Percentiles rank a stretch among this genome's conserved stretches.
These are phyloP conservation scores for Globisporangium uncinulatum DNA, from an alignment of 352 stramenopile genomes.

Conservation along the genomic window DNA sequence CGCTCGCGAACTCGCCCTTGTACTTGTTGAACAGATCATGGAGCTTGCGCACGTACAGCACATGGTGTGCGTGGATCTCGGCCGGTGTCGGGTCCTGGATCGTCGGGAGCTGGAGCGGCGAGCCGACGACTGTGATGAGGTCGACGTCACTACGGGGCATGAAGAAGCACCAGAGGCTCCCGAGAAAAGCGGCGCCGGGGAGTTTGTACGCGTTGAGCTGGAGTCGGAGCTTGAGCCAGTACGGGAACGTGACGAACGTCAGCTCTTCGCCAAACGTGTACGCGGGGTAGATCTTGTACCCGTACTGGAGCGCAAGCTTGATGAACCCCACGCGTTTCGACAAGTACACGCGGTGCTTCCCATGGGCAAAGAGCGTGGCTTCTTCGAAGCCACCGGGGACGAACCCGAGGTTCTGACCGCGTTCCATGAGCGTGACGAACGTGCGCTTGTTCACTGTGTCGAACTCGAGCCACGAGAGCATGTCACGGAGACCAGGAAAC, in stretches of 20 bases:
- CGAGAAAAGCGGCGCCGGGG: constrained; percentile 76
- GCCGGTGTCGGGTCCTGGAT: constrained; percentile 87
- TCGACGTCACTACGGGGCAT: constrained; percentile 74
- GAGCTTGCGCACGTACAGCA: constrained; percentile 80
- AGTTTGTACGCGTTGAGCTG: constrained; percentile 81
- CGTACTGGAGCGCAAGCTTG: constrained; percentile 88
- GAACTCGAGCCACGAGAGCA: constrained; percentile 70
- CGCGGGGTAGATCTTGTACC: constrained; percentile 83
- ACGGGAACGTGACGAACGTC: constrained; percentile 84
- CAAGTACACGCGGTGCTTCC: constrained; percentile 88
- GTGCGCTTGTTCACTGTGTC: constrained; percentile 37
- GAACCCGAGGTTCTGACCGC: constrained; percentile 64
- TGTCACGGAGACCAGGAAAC: constrained; percentile 59
- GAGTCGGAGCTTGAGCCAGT: constrained; percentile 67
- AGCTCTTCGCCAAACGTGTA: constrained; percentile 93
- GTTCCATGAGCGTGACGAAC: constrained; percentile 48
- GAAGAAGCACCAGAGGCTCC: constrained; percentile 66
- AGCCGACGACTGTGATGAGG: constrained; percentile 88
- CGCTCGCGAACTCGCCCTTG: constrained; percentile 70
- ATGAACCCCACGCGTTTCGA: constrained; percentile 92
- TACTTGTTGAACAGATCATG: constrained; percentile 85
- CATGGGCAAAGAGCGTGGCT: constrained; percentile 80
- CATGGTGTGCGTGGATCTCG: constrained; percentile 87
- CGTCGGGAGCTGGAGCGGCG: constrained; percentile 78
- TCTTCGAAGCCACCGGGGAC: constrained; percentile 93